A percentile compares a stretch with the other conserved stretches of the same genome.
These are phyloP conservation scores for Iberis pinnata DNA, from an alignment of 345 rosid genomes.

Conservation along the genomic window DNA sequence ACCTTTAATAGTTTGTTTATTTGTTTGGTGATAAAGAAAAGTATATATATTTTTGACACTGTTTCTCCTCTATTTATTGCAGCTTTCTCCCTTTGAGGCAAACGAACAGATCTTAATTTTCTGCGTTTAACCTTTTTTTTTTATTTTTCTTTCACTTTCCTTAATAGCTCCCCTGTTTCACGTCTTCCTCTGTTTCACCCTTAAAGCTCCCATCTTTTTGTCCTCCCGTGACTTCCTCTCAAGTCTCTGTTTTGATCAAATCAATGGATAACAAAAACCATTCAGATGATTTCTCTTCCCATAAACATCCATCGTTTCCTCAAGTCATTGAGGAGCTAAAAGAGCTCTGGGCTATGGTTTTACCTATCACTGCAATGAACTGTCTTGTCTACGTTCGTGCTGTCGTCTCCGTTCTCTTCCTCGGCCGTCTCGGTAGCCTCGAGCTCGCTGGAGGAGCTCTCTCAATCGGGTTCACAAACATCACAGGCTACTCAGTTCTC, in stretches of 20 bases:
- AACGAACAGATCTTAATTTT: conserved; percentile 15
- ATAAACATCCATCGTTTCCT: conserved; percentile 41
- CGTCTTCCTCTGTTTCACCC: conserved; percentile 5
- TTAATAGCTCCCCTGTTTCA: conserved; percentile 21
- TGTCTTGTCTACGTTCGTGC: conserved; percentile 66
- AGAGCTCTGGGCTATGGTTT: conserved; percentile 82
- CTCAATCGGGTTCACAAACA: conserved; percentile 93
- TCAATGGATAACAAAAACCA: conserved; percentile 47
- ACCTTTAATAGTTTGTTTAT: too few species aligned
- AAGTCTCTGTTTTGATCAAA: neutral
- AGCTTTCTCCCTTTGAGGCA: conserved; percentile 29
- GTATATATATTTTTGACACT: neutral
- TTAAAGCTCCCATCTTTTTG: neutral
- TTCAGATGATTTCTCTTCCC: conserved; percentile 36
- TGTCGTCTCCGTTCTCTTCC: conserved; percentile 78
- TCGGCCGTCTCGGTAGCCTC: conserved; percentile 85
- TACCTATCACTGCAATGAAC: conserved; percentile 87
- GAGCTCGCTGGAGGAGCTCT: conserved; percentile 97
- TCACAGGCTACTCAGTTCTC: conserved; percentile 93
- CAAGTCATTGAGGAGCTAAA: conserved; percentile 75
- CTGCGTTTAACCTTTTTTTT: neutral
- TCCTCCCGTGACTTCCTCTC: conserved; percentile 13
- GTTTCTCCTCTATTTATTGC: conserved; percentile 26
- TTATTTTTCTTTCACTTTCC: conserved; percentile 8
- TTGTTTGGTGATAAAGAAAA: too few species aligned